Evolutionary conservation across 495 filamentous ascomycete species (phyloP).

Genomic region (Hypoxylon fuscum): DNA sequence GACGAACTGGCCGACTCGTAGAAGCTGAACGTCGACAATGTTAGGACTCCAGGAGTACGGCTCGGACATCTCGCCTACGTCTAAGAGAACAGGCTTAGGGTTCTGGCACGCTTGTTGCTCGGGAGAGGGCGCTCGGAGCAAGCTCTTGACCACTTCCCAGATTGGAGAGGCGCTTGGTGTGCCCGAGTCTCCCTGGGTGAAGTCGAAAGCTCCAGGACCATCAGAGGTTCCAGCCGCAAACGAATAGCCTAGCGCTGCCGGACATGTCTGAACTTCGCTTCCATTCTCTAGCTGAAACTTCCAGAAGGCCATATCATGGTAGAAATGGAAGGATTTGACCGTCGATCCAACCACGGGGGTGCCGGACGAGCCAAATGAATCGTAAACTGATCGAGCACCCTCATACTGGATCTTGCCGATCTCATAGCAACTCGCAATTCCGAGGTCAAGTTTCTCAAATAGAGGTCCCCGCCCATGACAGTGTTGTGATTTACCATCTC

Average conservation of each 20-base stretch:
- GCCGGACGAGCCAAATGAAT: slow-evolving; percentile 52
- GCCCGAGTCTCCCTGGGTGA: slow-evolving; percentile 83
- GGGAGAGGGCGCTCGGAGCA: slow-evolving; percentile 74
- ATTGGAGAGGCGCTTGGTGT: slow-evolving; percentile 74
- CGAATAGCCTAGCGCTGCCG: slow-evolving; percentile 89
- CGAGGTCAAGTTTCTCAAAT: slow-evolving; percentile 74
- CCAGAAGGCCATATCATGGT: slow-evolving; percentile 68
- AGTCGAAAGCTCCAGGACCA: slow-evolving; percentile 91
- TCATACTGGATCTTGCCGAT: slow-evolving; percentile 74
- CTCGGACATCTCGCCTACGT: slow-evolving; percentile 77
- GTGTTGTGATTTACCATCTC: slow-evolving; percentile 69
- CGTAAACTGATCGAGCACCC: slow-evolving; percentile 69
- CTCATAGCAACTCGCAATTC: slow-evolving; percentile 77
- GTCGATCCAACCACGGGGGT: slow-evolving; percentile 57
- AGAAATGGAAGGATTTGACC: slow-evolving; percentile 73
- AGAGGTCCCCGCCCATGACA: slow-evolving; percentile 86
- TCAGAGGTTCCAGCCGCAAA: slow-evolving; percentile 96
- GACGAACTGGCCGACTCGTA: slow-evolving; percentile 90
- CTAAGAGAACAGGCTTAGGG: slow-evolving; percentile 88
- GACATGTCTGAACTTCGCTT: slow-evolving; percentile 78
- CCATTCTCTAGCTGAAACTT: slow-evolving; percentile 79
- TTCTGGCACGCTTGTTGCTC: slow-evolving; percentile 80
- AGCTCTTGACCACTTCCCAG: slow-evolving; percentile 79
- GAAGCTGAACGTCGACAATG: slow-evolving; percentile 87
- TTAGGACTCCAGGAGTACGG: slow-evolving; percentile 94